Base-by-base conservation (phyloP, 164 flowering plant genomes). In the Magnolia sinica region DNA sequence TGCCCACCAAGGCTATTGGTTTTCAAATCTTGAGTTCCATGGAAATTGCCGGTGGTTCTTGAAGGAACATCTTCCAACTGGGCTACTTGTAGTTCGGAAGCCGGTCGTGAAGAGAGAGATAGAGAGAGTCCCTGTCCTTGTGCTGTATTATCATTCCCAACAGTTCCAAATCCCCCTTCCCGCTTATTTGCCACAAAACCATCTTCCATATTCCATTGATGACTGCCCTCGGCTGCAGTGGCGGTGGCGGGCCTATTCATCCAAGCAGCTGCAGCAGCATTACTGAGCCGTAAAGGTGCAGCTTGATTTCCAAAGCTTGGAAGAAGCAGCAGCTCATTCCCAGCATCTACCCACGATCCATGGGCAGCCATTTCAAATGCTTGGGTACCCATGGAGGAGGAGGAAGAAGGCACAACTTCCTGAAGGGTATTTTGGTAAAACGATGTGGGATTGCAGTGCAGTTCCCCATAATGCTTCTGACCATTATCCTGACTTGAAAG, bases 51-150 rank as follows among this genome's bases (percentile, higher is more conserved):
- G 23, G 80, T 63, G 49, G 70, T 77, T 31, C 73, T 73, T 7
- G 86, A 65, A 7, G 68, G 84, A 71, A 51, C 70, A 73, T 76
- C 76, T 6, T 78, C 84, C 50, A 58, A 82, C 68, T 79, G 74
- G 31, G 75, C 89, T 9, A 52, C 79, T n/a, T 73, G 72, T 14
- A 75, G 71, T 50, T 79, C 78, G 1, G 86, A 65, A 19, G 83
- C 70, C 1, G 79, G 86, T 50, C 85, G 82, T 0, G 91, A 88
- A 4, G 88, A 88, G 18, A 90, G 89, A 0, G 91, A 85, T 37
- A 90, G 78, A 8, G 89, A 81, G 16, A 90, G 73, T 55, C 61
- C 61, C 7, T 37, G 45, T 9, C 89, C 87, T 50, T 85, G 85
- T 1, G 80, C 51, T 23, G 73, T 69, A n/a, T 79, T 71, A 77